Evolutionary conservation across 306 rosid genomes (phyloP), one percentile per base, ranked within the genome.

Genomic region (Myrica gale): DNA sequence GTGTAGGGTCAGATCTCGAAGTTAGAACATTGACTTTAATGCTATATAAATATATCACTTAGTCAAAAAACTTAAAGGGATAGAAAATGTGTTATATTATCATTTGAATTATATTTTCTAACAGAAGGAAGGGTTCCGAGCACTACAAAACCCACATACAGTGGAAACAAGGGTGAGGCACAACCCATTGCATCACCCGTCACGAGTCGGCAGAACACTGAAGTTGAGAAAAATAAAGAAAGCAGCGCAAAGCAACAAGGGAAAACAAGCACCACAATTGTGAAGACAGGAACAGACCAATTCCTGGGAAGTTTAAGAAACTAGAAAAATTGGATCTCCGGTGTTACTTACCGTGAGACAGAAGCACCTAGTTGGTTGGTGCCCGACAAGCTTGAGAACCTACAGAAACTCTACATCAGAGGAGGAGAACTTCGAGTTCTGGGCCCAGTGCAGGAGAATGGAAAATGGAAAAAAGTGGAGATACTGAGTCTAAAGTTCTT

Each of bases 401-500:
- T 81, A 26, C 43, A 72, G 74, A 81, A 81, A 55, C 74, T 75
- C 51, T 54, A 71, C 19, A 52, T 81, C 52, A 37, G 84, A 17
- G 84, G 70, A 61, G 84, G 80, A 20, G 13, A 3, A 7, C 73
- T 81, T 32, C 5, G 15, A 0, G 39, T 62, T 52, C 68, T 81
- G 4, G 0, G 15, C 11, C 51, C 51, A 47, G 51, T 9, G 1
- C 20, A 15, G 3, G 6, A 0, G 0, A 45, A 20, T 1, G 45
- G 4, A 1, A 4, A 17, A 6, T 62, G 73, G 80, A 62, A 5
- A 1, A 77, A 5, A 0, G 80, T 45, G 23, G 0, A 62, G 20
- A 13, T 13, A 16, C 42, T 81, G 15, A 53, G 71, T 2, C 23
- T 81, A 55, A 76, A 76, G 74, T 75, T 71, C 69, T 65, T 76